Conservation (phyloP, 2,329 filamentous ascomycete species). For the Exophiala calicioides region DNA sequence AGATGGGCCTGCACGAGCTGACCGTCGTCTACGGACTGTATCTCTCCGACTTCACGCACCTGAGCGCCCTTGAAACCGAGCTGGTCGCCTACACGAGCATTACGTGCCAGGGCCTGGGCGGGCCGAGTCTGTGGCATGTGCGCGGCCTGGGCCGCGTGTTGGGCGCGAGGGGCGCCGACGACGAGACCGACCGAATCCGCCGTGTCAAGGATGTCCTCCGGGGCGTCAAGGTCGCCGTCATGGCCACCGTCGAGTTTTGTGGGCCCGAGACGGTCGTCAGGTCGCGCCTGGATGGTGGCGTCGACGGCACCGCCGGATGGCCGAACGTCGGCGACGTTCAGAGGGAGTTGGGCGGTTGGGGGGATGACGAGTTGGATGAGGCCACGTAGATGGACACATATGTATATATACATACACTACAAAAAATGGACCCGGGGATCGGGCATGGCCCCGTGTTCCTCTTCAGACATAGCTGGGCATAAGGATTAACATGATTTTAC, state of each 20-base stretch:
- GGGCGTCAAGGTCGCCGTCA: slow-evolving; percentile 25
- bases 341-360: slow-evolving; percentile 31
- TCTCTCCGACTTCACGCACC: slow-evolving; percentile 44
- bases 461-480: no score
- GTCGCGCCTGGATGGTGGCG: slow-evolving; percentile 23
- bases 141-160: slow-evolving; percentile 44
- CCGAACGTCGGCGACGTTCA: slow-evolving; percentile 31
- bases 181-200: slow-evolving; percentile 15
- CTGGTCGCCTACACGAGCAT: slow-evolving; percentile 47
- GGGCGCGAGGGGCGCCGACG: slow-evolving; percentile 28
- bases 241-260: slow-evolving; percentile 26
- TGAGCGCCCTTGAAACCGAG: slow-evolving; percentile 47
- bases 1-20: slow-evolving; percentile 72
- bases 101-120: slow-evolving; percentile 47
- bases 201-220: slow-evolving; percentile 27
- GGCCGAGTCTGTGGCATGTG: slow-evolving; percentile 49
- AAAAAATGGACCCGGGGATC: not conserved
- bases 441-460: no score
- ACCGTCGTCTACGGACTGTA: slow-evolving; percentile 68
- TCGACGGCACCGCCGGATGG: slow-evolving; percentile 19
- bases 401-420: not conserved
- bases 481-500: no score
- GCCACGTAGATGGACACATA: not conserved
- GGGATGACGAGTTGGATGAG: slow-evolving; percentile 23
- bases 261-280: slow-evolving; percentile 24